Evolutionary conservation across 176 grass and related monocot genomes (phyloP).

Genomic region (Saccharum spontaneum): DNA sequence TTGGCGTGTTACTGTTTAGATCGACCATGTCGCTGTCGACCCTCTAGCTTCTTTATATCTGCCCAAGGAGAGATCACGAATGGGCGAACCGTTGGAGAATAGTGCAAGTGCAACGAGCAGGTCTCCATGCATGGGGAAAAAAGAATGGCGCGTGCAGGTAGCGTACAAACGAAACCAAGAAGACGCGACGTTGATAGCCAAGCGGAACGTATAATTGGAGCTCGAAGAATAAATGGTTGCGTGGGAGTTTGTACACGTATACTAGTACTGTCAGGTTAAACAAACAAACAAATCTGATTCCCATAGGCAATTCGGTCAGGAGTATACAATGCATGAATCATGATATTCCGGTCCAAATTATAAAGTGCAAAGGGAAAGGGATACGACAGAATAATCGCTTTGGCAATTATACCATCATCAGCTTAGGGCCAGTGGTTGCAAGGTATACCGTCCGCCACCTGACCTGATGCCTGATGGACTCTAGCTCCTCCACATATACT

Average conservation of each 20-base stretch:
- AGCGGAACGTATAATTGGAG: slow-evolving; percentile 31
- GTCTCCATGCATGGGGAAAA: neutral
- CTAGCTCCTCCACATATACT: neutral
- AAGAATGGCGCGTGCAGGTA: neutral
- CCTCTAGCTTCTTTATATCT: neutral
- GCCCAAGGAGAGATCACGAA: neutral
- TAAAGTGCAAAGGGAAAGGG: slow-evolving; percentile 17
- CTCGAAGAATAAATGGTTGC: slow-evolving; percentile 25
- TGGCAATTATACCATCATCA: neutral
- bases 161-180: neutral
- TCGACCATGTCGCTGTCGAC: slow-evolving; percentile 23
- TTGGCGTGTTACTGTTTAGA: slow-evolving; percentile 18
- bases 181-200: slow-evolving; percentile 35
- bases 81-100: neutral
- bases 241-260: neutral
- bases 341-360: slow-evolving; percentile 27
- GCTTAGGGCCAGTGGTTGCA: neutral
- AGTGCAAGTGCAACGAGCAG: neutral
- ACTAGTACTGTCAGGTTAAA: neutral
- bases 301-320: neutral
- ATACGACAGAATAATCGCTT: slow-evolving; percentile 14
- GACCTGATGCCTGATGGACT: neutral
- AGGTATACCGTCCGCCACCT: slow-evolving; percentile 1
- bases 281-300: neutral
- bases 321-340: neutral